Percentiles rank a stretch among this genome's conserved stretches.
Conservation (phyloP, 345 rosid species). For the Eucalyptus globulus region DNA sequence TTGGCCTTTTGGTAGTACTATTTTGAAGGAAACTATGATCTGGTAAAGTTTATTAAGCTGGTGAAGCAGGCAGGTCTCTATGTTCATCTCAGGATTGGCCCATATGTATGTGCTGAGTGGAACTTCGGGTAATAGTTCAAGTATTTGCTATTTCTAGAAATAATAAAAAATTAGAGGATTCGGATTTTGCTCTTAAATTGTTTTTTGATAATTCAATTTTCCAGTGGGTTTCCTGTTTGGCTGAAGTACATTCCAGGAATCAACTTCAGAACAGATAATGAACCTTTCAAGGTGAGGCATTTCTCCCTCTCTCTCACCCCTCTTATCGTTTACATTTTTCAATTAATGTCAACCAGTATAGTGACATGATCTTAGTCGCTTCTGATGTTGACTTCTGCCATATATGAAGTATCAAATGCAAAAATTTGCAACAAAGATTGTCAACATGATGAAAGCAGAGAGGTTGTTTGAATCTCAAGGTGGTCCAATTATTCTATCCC, state of each 20-base stretch:
- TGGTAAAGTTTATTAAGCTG: slow-evolving; percentile 84
- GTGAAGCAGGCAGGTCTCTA: slow-evolving; percentile 77
- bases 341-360: background rate
- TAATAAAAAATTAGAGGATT: background rate
- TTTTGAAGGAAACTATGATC: slow-evolving; percentile 83
- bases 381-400: background rate
- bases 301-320: background rate
- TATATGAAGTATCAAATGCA: slow-evolving; percentile 71
- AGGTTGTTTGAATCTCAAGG: slow-evolving; percentile 81
- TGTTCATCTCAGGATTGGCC: slow-evolving; percentile 97
- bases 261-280: slow-evolving; percentile 86
- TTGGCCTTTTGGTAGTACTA: slow-evolving; percentile 41
- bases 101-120: slow-evolving; percentile 99
- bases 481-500: slow-evolving; percentile 95
- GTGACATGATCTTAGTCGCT: background rate
- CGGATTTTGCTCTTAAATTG: background rate
- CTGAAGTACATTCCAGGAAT: slow-evolving; percentile 95
- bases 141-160: background rate
- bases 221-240: slow-evolving; percentile 99
- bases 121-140: slow-evolving; percentile 77
- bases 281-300: slow-evolving; percentile 76
- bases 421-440: slow-evolving; percentile 75
- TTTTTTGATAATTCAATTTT: background rate
- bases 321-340: background rate
- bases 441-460: slow-evolving; percentile 89